Evolutionary conservation across 768 basidiomycete species (phyloP).

Genomic region (Asterophora parasitica): DNA sequence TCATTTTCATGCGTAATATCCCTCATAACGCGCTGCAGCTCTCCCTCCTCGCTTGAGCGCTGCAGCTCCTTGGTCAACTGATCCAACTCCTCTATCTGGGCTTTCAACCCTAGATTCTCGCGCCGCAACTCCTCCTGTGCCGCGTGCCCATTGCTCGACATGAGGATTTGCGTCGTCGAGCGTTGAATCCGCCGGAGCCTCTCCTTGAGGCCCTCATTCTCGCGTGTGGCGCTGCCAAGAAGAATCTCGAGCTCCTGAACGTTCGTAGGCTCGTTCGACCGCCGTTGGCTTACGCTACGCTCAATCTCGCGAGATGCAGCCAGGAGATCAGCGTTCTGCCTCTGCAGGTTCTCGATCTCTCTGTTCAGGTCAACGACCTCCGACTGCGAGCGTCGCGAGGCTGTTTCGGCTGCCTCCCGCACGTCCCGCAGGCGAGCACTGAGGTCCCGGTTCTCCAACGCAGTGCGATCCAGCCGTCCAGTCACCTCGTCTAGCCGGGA

Average conservation of each 20-base stretch:
- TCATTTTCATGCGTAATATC: conserved; percentile 32
- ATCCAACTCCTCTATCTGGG: conserved; percentile 29
- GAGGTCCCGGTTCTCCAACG: conserved; percentile 20
- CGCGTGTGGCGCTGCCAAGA: conserved; percentile 34
- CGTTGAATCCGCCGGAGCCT: conserved; percentile 31
- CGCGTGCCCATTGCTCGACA: conserved; percentile 27
- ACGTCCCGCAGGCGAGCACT: conserved; percentile 19
- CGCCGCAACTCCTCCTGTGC: conserved; percentile 27
- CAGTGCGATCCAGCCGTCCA: conserved; percentile 18
- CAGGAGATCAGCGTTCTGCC: conserved; percentile 26
- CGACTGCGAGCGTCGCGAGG: conserved; percentile 4
- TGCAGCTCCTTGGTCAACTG: conserved; percentile 27
- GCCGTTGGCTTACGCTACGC: conserved; percentile 22
- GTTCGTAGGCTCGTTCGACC: conserved; percentile 18
- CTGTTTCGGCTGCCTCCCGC: conserved; percentile 17
- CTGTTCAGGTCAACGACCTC: conserved; percentile 19
- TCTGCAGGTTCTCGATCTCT: conserved; percentile 20
- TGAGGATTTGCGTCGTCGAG: conserved; percentile 31
- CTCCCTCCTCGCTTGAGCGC: conserved; percentile 22
- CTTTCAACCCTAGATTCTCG: conserved; percentile 28
- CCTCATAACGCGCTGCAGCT: conserved; percentile 21
- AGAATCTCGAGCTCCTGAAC: conserved; percentile 32
- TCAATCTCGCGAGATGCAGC: conserved; percentile 28
- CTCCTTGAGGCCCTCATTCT: conserved; percentile 34
- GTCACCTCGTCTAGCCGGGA: conserved; percentile 7